Conservation (phyloP, 768 basidiomycete species). For the Suillus weaverae region DNA sequence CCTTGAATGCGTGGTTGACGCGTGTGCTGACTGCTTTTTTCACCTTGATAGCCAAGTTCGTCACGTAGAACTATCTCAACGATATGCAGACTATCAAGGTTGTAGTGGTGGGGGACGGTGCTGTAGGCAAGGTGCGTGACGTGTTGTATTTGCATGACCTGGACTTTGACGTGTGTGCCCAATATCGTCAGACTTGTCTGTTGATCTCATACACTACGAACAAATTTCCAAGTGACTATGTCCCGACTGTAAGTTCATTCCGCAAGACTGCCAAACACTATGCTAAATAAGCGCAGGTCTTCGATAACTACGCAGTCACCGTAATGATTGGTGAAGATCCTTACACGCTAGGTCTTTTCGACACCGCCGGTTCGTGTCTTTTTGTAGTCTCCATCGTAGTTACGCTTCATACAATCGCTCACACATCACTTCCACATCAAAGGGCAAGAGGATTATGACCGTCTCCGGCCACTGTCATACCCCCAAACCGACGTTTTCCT, state of each 20-base stretch:
- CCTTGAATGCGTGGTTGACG: constrained; percentile 20
- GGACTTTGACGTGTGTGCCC: background rate
- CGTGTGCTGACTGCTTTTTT: constrained; percentile 15
- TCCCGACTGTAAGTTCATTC: constrained; percentile 79
- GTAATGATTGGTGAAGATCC: constrained; percentile 99
- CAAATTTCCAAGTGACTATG: constrained; percentile 99
- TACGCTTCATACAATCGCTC: constrained; percentile 13
- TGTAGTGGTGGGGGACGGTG: constrained; percentile 97
- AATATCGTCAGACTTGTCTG: constrained; percentile 73
- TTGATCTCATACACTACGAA: constrained; percentile 97
- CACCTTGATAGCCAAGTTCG: constrained; percentile 13
- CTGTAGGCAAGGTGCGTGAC: constrained; percentile 88
- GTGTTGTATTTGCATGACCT: background rate
- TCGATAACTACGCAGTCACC: constrained; percentile 99
- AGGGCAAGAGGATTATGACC: constrained; percentile 99
- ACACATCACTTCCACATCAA: constrained; percentile 16
- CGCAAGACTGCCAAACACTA: constrained; percentile 7
- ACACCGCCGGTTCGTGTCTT: constrained; percentile 87
- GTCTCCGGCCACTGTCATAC: constrained; percentile 97
- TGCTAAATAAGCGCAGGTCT: constrained; percentile 54
- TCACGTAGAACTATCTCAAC: constrained; percentile 20
- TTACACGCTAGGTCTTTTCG: constrained; percentile 96
- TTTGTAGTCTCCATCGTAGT: background rate
- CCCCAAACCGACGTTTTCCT: constrained; percentile 99
- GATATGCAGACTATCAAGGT: constrained; percentile 97